Base-by-base conservation (phyloP, 345 rosid genomes). In the Cardamine chenopodiifolia region DNA sequence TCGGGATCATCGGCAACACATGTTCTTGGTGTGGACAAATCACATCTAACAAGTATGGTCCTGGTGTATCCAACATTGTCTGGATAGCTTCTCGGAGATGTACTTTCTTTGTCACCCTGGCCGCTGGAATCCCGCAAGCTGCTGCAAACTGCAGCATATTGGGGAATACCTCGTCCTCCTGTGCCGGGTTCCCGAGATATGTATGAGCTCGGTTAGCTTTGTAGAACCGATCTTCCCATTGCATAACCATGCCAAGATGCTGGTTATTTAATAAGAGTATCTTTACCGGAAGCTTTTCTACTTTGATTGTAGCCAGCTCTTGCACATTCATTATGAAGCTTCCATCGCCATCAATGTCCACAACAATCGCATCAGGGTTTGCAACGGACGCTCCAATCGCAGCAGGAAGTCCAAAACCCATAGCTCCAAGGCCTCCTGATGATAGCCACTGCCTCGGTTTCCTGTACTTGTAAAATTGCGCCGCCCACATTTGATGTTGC, bases 401-500 rank as follows among this genome's bases (percentile, higher is more conserved):
- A 75, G 98, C 97, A 3, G 97, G 99, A 62, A 95, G 80, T 60
- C 99, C 99, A 34, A 95, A 95, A 61, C 99, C 98, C 99, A 92
- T 95, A 37, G 98, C 99, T 13, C 99, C 99, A 13, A 95, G 84
- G 2, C 99, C 99, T 5, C 84, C 94, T 3, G 98, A 92, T 1
- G 99, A 86, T 76, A 92, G 49, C 98, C 97, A 95, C 69, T 92
- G 98, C 31, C 91, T 89, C 15, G 99, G 93, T 62, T 79, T 92
- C 70, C 79, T 86, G 74, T 90, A 96, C 77, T 89, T 96, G 86
- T 96, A 96, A 77, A 88, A 92, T 70, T 96, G 99, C n/a, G 99
- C 98, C 19, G 99, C 97, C 98, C 97, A 96, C 99, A 96, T 96
- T 62, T 96, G 98, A 84, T 96, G 99, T 66, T 96, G 99, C 14